phyloP scores from a whole-genome alignment of 139 green algal species.

The Haematococcus sp. region DNA sequence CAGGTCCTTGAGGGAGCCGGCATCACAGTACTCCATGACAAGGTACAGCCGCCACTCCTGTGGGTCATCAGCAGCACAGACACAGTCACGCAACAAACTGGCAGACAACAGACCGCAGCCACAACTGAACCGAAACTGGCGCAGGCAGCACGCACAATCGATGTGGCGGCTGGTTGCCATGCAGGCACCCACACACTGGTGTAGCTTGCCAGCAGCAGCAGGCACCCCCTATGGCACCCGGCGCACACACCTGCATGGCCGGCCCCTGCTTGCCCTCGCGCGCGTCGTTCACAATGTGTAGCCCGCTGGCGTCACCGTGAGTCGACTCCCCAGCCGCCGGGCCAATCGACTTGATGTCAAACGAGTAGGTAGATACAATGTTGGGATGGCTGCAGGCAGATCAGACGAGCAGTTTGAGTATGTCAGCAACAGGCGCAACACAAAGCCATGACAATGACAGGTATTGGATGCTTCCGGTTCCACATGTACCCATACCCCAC shows the following conservation, averaged over 20 bases:
- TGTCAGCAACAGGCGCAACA: neutral
- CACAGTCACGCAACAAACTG: too few relatives aligned
- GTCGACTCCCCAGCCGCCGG: neutral
- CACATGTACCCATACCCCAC: too few relatives aligned
- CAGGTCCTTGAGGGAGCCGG: neutral
- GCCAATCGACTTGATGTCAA: slow-evolving; percentile 19
- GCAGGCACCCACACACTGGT: too few relatives aligned
- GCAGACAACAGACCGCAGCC: too few relatives aligned
- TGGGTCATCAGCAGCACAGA: too few relatives aligned
- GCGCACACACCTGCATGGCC: neutral
- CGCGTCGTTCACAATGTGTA: neutral
- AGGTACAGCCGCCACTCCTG: slow-evolving; percentile 41
- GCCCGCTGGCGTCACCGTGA: too few relatives aligned
- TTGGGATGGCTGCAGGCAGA: slow-evolving; percentile 5
- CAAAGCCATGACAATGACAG: too few relatives aligned
- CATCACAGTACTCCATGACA: slow-evolving; percentile 37
- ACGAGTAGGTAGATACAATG: slow-evolving; percentile 22
- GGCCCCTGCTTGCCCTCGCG: neutral
- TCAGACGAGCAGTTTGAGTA: neutral
- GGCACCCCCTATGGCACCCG: neutral
- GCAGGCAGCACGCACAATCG: too few relatives aligned
- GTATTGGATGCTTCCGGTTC: too few relatives aligned
- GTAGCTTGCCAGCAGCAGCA: too few relatives aligned
- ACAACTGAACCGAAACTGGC: too few relatives aligned
- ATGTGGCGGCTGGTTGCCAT: too few relatives aligned